Evolutionary conservation across 2,329 filamentous ascomycete species (phyloP).

Genomic region (Cladorrhinum sp.): DNA sequence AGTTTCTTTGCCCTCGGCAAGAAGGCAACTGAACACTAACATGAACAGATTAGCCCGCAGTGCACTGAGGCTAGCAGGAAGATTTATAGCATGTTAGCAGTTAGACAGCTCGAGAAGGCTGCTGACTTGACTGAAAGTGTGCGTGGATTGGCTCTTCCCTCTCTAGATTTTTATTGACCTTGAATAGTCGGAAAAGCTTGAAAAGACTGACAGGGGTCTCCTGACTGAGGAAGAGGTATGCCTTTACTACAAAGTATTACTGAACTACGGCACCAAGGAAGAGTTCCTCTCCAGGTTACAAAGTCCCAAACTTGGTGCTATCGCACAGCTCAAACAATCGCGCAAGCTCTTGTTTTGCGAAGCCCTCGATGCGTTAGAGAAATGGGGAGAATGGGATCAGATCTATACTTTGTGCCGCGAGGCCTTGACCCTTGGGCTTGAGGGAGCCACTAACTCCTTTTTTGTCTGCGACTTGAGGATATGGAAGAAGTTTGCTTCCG

Average conservation of each 20-base stretch:
- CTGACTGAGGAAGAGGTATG: slow-evolving; percentile 50
- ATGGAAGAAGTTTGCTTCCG: slow-evolving; percentile 35
- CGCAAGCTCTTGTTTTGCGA: slow-evolving; percentile 48
- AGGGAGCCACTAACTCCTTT: slow-evolving; percentile 38
- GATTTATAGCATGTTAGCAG: slow-evolving; percentile 49
- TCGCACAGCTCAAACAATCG: slow-evolving; percentile 44
- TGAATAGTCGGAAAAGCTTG: slow-evolving; percentile 25
- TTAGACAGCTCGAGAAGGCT: slow-evolving; percentile 51
- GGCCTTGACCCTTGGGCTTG: slow-evolving; percentile 40
- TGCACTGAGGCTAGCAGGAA: slow-evolving; percentile 48
- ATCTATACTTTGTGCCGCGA: slow-evolving; percentile 44
- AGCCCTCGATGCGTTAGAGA: slow-evolving; percentile 38
- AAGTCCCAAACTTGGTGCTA: slow-evolving; percentile 41
- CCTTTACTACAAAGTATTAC: slow-evolving; percentile 47
- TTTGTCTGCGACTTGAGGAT: slow-evolving; percentile 44
- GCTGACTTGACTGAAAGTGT: slow-evolving; percentile 46
- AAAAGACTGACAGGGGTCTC: slow-evolving; percentile 34
- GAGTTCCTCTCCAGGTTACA: slow-evolving; percentile 41
- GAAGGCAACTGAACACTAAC: slow-evolving; percentile 20
- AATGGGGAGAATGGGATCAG: slow-evolving; percentile 39
- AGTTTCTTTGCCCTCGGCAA: slow-evolving; percentile 20
- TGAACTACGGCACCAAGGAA: slow-evolving; percentile 41
- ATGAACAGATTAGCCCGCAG: slow-evolving; percentile 43
- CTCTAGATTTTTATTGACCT: slow-evolving; percentile 14
- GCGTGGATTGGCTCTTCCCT: slow-evolving; percentile 8